These are phyloP conservation scores for Trichoderma sp. DNA, from an alignment of 2,329 filamentous ascomycete genomes.

Conservation along the genomic window DNA sequence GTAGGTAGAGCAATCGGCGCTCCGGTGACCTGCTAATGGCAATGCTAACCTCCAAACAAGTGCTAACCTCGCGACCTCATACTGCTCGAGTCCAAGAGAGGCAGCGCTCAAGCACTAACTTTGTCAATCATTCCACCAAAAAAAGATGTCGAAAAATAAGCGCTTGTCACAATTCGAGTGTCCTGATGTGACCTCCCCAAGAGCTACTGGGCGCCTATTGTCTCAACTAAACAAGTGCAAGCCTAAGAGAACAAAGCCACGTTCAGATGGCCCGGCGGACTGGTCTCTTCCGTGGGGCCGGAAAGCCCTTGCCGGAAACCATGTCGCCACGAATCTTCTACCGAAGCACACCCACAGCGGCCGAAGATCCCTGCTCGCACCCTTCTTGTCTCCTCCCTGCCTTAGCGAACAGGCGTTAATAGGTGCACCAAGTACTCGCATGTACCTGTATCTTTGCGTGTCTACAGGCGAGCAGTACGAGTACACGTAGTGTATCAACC, in stretches of 20 bases:
- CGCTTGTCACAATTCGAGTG: not conserved
- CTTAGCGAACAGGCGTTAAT: not conserved
- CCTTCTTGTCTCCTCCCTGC: not conserved
- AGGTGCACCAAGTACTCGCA: not conserved
- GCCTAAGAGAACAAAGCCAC: constrained; percentile 1
- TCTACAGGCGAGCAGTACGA: not conserved
- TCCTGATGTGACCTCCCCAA: not conserved
- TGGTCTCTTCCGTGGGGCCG: constrained; percentile 32
- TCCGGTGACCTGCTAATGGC: not conserved
- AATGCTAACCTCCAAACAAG: not conserved
- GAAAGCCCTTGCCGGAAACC: constrained; percentile 34
- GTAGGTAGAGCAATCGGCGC: not conserved
- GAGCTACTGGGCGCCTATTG: constrained; percentile 3
- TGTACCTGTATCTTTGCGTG: not conserved
- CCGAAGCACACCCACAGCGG: constrained; percentile 16
- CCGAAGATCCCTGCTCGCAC: not conserved
- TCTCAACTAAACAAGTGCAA: constrained; percentile 10
- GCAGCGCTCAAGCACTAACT: not conserved
- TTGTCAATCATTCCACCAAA: not conserved
- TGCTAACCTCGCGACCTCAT: not conserved
- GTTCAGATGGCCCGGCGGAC: constrained; percentile 9
- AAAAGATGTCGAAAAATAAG: not conserved
- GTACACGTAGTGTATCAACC: not conserved
- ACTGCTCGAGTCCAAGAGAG: not conserved
- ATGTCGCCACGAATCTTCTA: constrained; percentile 21